Evolutionary conservation across 345 rosid genomes (phyloP).

Genomic region (Dovyalis caffra): DNA sequence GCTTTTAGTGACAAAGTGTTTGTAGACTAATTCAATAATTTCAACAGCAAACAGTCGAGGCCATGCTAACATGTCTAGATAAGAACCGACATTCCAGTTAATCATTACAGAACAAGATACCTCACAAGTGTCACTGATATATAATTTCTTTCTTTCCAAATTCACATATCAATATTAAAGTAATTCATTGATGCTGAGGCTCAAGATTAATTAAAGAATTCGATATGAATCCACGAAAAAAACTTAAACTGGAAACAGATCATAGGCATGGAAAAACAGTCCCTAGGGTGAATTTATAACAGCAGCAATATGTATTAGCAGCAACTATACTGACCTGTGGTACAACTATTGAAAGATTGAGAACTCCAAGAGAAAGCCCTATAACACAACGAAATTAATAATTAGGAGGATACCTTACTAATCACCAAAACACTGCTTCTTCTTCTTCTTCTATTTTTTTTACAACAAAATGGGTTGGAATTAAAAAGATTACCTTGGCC

Average conservation of each 20-base stretch:
- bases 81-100: not conserved
- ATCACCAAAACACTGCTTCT: not conserved
- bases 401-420: not conserved
- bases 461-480: no score
- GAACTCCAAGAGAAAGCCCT: conserved; percentile 86
- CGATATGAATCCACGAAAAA: not conserved
- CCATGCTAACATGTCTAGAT: not conserved
- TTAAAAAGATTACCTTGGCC: conserved; percentile 66
- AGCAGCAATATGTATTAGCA: no score
- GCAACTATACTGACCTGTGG: conserved; percentile 59
- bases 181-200: not conserved
- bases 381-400: not conserved
- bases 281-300: no score
- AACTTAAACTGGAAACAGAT: no score
- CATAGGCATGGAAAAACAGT: not conserved
- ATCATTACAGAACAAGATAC: not conserved
- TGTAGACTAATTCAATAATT: no score
- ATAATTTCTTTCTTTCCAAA: not conserved
- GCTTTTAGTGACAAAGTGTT: not conserved
- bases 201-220: not conserved
- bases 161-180: not conserved
- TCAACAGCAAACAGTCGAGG: no score
- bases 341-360: conserved; percentile 71
- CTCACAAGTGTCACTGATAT: not conserved
- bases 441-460: no score